These are phyloP conservation scores for Aspergillus pseudoglaucus DNA, from an alignment of 2,329 filamentous ascomycete species.

Conservation along the genomic window DNA sequence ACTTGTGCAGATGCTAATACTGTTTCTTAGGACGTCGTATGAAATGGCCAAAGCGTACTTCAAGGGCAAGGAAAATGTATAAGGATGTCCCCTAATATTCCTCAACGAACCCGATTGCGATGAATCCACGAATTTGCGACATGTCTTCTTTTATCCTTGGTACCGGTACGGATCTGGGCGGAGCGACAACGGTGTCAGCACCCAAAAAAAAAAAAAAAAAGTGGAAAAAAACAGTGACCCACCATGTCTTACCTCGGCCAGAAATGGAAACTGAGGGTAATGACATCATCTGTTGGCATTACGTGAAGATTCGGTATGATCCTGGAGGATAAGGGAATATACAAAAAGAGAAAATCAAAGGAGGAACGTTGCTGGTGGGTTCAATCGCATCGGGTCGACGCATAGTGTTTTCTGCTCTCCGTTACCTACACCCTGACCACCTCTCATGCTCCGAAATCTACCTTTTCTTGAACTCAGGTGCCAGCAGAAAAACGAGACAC, in stretches of 20 bases:
- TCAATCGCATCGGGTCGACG: neutral
- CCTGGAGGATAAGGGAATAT: neutral
- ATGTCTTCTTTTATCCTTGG: neutral
- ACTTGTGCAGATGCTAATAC: constrained; percentile 2
- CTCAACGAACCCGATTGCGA: neutral
- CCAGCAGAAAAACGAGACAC: too few species aligned
- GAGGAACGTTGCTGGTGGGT: neutral
- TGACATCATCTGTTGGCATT: neutral
- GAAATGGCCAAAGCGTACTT: constrained; percentile 65
- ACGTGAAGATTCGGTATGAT: too few species aligned
- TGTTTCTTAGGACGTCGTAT: constrained; percentile 50
- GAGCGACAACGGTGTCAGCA: neutral
- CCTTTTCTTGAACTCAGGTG: too few species aligned
- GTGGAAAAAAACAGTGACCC: neutral
- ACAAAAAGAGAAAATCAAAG: neutral
- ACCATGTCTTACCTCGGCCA: neutral
- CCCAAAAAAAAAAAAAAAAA: neutral
- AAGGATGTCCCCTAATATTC: constrained; percentile 7
- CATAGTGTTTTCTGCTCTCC: neutral
- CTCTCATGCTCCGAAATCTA: neutral
- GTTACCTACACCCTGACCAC: constrained; percentile 5
- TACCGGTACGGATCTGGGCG: too few species aligned
- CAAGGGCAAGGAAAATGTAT: constrained; percentile 38
- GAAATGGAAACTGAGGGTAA: neutral
- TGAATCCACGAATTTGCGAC: neutral